A percentile compares a stretch with the other conserved stretches of the same genome.
Conservation (phyloP, 805 yeast genomes). For the Jamesozyma spencerorum region DNA sequence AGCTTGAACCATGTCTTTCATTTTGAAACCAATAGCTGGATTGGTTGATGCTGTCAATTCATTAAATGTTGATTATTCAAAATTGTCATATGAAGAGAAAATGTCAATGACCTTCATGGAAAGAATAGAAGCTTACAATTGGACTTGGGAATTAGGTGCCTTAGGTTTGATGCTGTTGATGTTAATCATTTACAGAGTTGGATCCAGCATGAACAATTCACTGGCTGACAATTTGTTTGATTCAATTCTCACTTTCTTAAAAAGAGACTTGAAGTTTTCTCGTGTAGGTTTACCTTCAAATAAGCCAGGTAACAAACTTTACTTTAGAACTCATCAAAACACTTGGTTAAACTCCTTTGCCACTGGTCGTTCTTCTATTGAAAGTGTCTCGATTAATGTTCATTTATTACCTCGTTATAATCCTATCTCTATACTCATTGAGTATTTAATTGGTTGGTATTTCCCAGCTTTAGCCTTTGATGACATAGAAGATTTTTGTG, state of each 20-base stretch:
- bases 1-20: constrained; percentile 3
- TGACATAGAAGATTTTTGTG: constrained; percentile 44
- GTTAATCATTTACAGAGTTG: constrained; percentile 44
- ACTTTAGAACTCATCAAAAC: constrained; percentile 29
- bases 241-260: constrained; percentile 43
- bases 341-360: constrained; percentile 55
- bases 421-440: constrained; percentile 55
- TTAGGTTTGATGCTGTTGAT: constrained; percentile 42
- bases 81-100: constrained; percentile 41
- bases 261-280: constrained; percentile 50
- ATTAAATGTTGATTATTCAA: constrained; percentile 26
- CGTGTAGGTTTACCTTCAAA: constrained; percentile 41
- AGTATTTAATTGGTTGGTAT: constrained; percentile 48
- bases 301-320: constrained; percentile 25
- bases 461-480: constrained; percentile 48
- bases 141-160: constrained; percentile 65
- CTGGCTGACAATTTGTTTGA: constrained; percentile 46
- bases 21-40: constrained; percentile 3
- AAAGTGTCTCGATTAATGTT: constrained; percentile 50
- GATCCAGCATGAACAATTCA: constrained; percentile 48
- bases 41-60: constrained; percentile 11
- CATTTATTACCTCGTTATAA: constrained; percentile 75
- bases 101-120: constrained; percentile 46
- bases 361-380: constrained; percentile 76
- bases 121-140: constrained; percentile 55